Base-by-base conservation (phyloP, 768 basidiomycete genomes). In the Mycena rosella region DNA sequence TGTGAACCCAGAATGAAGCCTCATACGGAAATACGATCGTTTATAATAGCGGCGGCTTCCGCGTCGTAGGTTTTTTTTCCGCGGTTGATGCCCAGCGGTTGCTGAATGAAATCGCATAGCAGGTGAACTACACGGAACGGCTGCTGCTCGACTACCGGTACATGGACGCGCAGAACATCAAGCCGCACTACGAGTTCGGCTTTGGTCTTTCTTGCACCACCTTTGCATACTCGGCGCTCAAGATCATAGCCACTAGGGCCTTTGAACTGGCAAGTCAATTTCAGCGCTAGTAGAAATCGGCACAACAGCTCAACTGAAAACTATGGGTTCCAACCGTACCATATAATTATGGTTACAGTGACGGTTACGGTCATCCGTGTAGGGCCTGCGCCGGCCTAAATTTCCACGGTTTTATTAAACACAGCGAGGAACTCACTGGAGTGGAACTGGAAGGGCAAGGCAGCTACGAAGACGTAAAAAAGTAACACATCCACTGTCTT, bases 121-220 rank as follows among this genome's bases (percentile, higher is more conserved):
- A 89, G 82, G 88, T 95, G 72, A 78, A 87, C 58, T 95, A 94
- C 72, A 85, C 79, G 0, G 94, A 95, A 75, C 81, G 82, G 55
- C 79, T 87, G n/a, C 76, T 87, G 34, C 82, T 93, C 60, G 92
- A 92, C 74, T 92, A 93, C 73, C 85, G 89, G 10, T 85, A 87
- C 77, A 88, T 91, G 80, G 88, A 89, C 57, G 79, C 81, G 18
- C 77, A 86, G 34, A 78, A 78, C 67, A 86, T 89, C 57, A 74
- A 71, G 1, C 89, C 89, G 0, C 83, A 86, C 47, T 90, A 83
- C 74, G 85, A 88, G 71, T 93, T 93, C 76, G 92, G 91, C 5
- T 92, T 87, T 74, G 92, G 92, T 2, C 80, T 94, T 15, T 89
- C 87, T 3, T 95, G 93, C 77, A 92, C 93, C 52, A 87, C 84